Conservation (phyloP, 257 asterid genomes). For the Solanum appendiculatum region DNA sequence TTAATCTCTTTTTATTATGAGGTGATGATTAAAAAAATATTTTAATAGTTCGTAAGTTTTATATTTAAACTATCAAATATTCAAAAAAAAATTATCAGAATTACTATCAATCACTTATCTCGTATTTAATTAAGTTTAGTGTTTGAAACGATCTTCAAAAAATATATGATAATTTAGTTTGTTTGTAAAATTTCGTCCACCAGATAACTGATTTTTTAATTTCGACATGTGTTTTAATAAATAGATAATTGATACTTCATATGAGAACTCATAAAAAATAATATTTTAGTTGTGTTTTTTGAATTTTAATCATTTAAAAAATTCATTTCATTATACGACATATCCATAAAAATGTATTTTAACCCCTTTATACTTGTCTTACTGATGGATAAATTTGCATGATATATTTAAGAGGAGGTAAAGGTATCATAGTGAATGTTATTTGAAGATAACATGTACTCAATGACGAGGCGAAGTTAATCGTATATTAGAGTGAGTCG, state of each 20-base stretch:
- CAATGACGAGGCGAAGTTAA: not conserved
- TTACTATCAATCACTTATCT: not conserved
- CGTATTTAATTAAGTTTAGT: not conserved
- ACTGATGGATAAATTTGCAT: not conserved
- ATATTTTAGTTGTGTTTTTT: not conserved
- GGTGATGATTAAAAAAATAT: not conserved
- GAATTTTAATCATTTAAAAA: not conserved
- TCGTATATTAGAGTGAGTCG: not conserved
- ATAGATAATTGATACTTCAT: too few species aligned
- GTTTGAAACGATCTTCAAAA: not conserved
- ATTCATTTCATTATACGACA: not conserved
- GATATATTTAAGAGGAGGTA: too few species aligned
- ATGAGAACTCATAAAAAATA: not conserved
- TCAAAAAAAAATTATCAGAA: too few species aligned
- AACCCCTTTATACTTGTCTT: too few species aligned
- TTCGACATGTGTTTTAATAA: not conserved
- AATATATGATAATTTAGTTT: not conserved
- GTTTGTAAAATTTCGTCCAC: not conserved
- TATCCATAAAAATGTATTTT: too few species aligned
- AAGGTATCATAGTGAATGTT: accelerated
- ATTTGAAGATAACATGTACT: not conserved
- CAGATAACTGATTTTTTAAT: not conserved
- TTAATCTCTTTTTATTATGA: not conserved
- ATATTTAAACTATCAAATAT: not conserved
- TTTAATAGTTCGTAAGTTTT: not conserved